Base-by-base conservation (phyloP, 768 basidiomycete genomes). In the Lenzites betulinus region DNA sequence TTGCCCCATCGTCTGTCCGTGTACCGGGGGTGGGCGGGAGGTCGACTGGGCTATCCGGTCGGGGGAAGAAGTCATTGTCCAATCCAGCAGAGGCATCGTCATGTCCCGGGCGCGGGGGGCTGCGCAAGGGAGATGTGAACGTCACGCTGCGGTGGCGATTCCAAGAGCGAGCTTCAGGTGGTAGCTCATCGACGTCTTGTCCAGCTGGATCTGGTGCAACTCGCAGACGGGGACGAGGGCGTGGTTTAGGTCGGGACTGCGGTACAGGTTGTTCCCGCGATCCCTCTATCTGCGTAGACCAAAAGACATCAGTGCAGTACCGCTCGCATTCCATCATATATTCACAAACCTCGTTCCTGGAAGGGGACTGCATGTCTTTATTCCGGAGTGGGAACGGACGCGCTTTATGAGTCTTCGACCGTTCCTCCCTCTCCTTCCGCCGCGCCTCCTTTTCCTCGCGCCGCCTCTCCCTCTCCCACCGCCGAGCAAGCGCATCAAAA, bases 361-460 rank as follows among this genome's bases (percentile, higher is more conserved):
- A 8, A 20, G 30, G 41, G 7, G 50, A 44, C 35, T 26, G 42
- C 20, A 63, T 6, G 16, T 63, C 54, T 33, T 61, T 52, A 44
- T 35, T 57, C 26, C 23, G 58, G 52, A 66, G 35, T 22, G 65
- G 65, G 28, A 66, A 66, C 6, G 54, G 59, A 30, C 35, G 41
- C 6, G 50, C 46, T 18, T 54, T 48, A 28, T 22, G 55, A 7
- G 26, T 48, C 54, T 52, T 57, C 26, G 20, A 15, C 28, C 51
- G 51, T 23, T 57, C 49, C 51, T 51, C 33, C 49, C 41, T 58
- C 57, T 56, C 35, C 42, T 54, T 53, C 41, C 46, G 47, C 5
- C 28, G 36, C 39, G 51, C 49, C 46, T 46, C 39, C 44, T 48
- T 58, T 58, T 56, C 49, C 36, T 58, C 42, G 28, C 35, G 25